These are phyloP conservation scores for Linderina pennispora DNA, from an alignment of 192 early-diverging fungal species.

Conservation along the genomic window DNA sequence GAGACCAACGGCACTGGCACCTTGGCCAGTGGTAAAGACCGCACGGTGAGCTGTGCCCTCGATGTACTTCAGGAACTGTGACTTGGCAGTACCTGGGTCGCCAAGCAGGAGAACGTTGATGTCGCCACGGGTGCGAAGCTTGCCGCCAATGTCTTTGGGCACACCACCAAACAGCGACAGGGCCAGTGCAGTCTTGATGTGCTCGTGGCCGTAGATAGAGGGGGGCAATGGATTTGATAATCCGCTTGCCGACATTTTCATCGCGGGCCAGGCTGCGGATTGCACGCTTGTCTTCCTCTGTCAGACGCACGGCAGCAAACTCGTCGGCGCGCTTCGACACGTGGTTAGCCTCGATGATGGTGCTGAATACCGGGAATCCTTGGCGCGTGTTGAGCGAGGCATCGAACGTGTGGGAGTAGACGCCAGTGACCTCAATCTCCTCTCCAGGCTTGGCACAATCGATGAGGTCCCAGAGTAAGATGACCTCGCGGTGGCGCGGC, in stretches of 20 bases:
- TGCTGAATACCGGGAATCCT: slow-evolving; percentile 96
- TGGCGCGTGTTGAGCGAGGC: slow-evolving; percentile 77
- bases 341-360: slow-evolving; percentile 96
- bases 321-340: slow-evolving; percentile 84
- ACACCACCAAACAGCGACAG: slow-evolving; percentile 95
- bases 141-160: slow-evolving; percentile 87
- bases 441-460: slow-evolving; percentile 95
- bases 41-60: slow-evolving; percentile 81
- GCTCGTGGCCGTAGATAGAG: slow-evolving; percentile 98
- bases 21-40: slow-evolving; percentile 83
- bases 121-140: slow-evolving; percentile 94
- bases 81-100: slow-evolving; percentile 85
- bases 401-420: slow-evolving; percentile 96
- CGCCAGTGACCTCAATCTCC: slow-evolving; percentile 91
- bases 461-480: slow-evolving; percentile 93
- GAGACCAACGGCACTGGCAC: slow-evolving; percentile 78
- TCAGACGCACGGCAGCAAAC: slow-evolving; percentile 80
- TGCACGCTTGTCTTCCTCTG: slow-evolving; percentile 82
- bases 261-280: slow-evolving; percentile 75
- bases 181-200: slow-evolving; percentile 92
- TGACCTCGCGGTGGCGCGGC: slow-evolving; percentile 89
- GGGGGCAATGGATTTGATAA: slow-evolving; percentile 94
- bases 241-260: slow-evolving; percentile 70
- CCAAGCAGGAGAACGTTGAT: slow-evolving; percentile 95
- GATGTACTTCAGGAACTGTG: slow-evolving; percentile 80